A percentile compares a stretch with the other conserved stretches of the same genome.
Conservation (phyloP, 306 rosid genomes). For the Citrullus amarus region DNA sequence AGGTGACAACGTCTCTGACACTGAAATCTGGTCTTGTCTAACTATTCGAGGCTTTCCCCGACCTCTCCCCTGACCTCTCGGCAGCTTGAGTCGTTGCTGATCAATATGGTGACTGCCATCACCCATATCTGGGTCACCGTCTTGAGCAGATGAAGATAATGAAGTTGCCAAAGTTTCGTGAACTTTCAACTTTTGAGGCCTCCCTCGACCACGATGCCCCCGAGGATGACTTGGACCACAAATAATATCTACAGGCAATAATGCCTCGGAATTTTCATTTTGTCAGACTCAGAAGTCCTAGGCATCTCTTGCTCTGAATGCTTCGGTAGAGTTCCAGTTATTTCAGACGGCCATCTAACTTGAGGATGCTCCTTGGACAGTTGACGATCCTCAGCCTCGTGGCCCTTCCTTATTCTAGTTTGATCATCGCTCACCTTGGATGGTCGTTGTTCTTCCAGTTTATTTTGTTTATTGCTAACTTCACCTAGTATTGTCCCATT, state of each 20-base stretch:
- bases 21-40: not conserved
- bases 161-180: not conserved
- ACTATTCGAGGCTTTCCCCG: conserved; percentile 9
- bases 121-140: not conserved
- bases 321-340: not conserved
- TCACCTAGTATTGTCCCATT: not conserved
- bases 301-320: not conserved
- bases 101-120: not conserved
- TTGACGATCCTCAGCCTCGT: not conserved
- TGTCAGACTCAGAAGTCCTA: not conserved
- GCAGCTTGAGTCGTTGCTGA: not conserved
- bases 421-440: not conserved
- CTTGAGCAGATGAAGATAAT: not conserved
- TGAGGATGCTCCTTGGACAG: not conserved
- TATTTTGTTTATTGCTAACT: conserved; percentile 1
- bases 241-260: not conserved
- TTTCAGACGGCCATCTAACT: not conserved
- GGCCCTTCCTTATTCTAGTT: not conserved
- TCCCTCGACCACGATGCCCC: conserved; percentile 1
- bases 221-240: not conserved
- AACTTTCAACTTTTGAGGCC: not conserved
- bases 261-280: not conserved
- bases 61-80: not conserved
- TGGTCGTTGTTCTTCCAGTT: not conserved
- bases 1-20: not conserved